These are phyloP conservation scores for Senecio squalidus DNA, from an alignment of 140 eudicot species.

Conservation along the genomic window DNA sequence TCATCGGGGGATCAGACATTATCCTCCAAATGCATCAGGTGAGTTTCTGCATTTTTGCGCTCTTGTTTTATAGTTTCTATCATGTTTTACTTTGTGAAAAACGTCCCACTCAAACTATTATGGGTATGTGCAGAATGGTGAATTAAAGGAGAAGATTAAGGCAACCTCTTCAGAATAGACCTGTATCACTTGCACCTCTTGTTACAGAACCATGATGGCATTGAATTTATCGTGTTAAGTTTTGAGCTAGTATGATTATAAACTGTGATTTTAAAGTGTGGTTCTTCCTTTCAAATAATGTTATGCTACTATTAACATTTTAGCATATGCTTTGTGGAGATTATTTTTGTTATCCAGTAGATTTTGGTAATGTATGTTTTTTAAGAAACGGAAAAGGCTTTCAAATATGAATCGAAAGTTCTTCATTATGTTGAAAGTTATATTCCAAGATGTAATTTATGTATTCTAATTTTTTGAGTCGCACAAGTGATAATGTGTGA, in stretches of 20 bases:
- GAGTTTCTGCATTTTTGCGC: neutral
- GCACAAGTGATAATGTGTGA: too few relatives aligned
- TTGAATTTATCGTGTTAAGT: neutral
- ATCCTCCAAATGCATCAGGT: constrained; percentile 90
- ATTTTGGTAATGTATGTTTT: too few relatives aligned
- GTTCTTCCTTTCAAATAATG: constrained; percentile 7
- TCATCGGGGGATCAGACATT: constrained; percentile 95
- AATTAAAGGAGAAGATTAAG: constrained; percentile 71
- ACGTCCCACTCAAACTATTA: neutral
- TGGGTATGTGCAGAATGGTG: constrained; percentile 60
- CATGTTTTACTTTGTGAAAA: neutral
- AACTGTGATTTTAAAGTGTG: neutral
- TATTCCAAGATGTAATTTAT: too few relatives aligned
- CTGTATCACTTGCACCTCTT: neutral
- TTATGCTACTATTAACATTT: neutral
- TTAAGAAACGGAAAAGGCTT: too few relatives aligned
- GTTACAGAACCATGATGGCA: neutral
- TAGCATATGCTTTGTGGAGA: too few relatives aligned
- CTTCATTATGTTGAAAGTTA: too few relatives aligned
- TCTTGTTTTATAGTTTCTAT: neutral
- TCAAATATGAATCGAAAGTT: too few relatives aligned
- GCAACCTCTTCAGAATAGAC: constrained; percentile 18
- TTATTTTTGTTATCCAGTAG: too few relatives aligned
- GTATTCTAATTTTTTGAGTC: too few relatives aligned
- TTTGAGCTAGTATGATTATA: neutral